A percentile compares a stretch with the other conserved stretches of the same genome.
Conservation (phyloP, 129 eudicot species). For the Gnaphalium uliginosum region DNA sequence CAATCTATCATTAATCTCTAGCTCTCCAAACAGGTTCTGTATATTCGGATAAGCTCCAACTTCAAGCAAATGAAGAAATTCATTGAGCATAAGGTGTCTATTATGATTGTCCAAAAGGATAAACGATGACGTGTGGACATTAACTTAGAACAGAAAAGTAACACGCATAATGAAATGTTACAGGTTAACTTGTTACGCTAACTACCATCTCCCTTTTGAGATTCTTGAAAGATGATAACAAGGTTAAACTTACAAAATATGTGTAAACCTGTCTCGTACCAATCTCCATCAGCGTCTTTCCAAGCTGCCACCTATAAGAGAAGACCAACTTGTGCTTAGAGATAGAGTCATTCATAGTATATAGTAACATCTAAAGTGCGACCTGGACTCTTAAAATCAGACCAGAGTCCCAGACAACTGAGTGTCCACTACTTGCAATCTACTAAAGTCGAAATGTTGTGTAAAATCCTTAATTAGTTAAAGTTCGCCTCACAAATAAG, state of each 20-base stretch:
- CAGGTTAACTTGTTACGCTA: not conserved
- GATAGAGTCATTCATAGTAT: not conserved
- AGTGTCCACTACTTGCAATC: not conserved
- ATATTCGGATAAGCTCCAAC: conserved; percentile 99
- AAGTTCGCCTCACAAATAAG: not conserved
- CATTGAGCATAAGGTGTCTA: conserved; percentile 21
- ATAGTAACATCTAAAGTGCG: not conserved
- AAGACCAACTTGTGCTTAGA: conserved; percentile 3
- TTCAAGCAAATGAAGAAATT: conserved; percentile 36
- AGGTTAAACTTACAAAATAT: conserved; percentile 77
- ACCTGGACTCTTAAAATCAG: not conserved
- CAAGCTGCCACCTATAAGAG: conserved; percentile 84
- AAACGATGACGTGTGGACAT: not conserved
- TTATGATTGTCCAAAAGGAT: not conserved
- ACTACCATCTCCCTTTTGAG: not conserved
- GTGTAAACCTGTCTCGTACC: conserved; percentile 98
- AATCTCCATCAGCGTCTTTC: conserved; percentile 98
- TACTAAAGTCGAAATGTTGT: not conserved
- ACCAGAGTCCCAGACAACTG: not conserved
- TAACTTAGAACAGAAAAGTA: not conserved
- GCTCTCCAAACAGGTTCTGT: conserved; percentile 93
- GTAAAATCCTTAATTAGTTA: not conserved
- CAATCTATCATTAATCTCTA: conserved; percentile 83
- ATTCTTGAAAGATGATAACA: not conserved
- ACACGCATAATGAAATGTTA: not conserved